A percentile compares a stretch with the other conserved stretches of the same genome.
Conservation (phyloP, 2,329 filamentous ascomycete genomes). For the Xylariales sp. region DNA sequence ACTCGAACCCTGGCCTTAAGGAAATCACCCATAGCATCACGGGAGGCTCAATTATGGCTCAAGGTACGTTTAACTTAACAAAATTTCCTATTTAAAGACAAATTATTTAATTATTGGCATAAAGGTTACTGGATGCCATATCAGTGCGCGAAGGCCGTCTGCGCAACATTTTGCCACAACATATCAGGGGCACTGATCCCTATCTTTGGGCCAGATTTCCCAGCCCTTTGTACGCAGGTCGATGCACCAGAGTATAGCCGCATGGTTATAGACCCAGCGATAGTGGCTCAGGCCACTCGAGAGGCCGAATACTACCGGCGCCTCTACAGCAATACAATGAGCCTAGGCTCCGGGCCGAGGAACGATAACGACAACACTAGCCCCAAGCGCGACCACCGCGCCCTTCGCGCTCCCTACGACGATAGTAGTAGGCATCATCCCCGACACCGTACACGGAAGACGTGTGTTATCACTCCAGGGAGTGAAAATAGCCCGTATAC, state of each 20-base stretch:
- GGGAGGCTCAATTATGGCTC: constrained; percentile 87
- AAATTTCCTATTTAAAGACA: neutral
- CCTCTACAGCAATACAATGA: constrained; percentile 47
- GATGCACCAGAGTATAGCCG: constrained; percentile 71
- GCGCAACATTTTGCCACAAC: constrained; percentile 86
- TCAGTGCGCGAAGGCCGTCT: constrained; percentile 84
- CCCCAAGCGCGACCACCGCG: constrained; percentile 45
- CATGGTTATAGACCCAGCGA: constrained; percentile 72
- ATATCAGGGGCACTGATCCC: constrained; percentile 90
- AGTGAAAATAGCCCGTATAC: constrained; percentile 54
- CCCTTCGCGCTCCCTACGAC: constrained; percentile 46
- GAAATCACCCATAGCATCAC: constrained; percentile 97
- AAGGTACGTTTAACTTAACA: constrained; percentile 69
- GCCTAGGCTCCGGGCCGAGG: constrained; percentile 25
- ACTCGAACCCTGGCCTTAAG: constrained; percentile 81
- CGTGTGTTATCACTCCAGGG: constrained; percentile 41
- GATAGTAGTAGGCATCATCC: constrained; percentile 38
- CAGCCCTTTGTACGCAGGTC: constrained; percentile 74
- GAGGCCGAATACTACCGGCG: constrained; percentile 60
- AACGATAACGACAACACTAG: constrained; percentile 33
- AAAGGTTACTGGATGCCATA: constrained; percentile 98
- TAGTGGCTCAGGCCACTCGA: constrained; percentile 64
- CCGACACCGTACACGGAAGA: constrained; percentile 48
- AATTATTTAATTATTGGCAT: constrained; percentile 11
- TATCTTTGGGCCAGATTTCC: constrained; percentile 87